Conservation (phyloP, 192 early-diverging fungal genomes). For the Phlyctochytrium planicorne region DNA sequence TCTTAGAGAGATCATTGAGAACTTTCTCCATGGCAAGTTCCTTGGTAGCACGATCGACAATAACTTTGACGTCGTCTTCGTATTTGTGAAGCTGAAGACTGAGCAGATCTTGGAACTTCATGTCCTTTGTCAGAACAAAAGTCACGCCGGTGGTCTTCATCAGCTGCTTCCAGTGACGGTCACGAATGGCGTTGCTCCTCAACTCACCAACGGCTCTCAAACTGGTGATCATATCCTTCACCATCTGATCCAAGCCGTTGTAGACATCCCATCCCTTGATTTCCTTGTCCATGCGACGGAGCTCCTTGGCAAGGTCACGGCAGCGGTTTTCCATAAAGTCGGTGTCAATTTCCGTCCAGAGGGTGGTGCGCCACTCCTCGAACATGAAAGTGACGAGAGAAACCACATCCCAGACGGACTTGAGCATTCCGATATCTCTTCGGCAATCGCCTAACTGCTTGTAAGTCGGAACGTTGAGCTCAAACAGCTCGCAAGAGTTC, state of each 20-base stretch:
- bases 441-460: conserved; percentile 59
- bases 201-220: conserved; percentile 65
- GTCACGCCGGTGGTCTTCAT: conserved; percentile 70
- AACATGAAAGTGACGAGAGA: conserved; percentile 64
- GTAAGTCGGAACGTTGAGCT: conserved; percentile 63
- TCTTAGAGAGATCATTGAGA: conserved; percentile 63
- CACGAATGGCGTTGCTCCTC: conserved; percentile 62
- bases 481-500: conserved; percentile 64
- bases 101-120: conserved; percentile 67
- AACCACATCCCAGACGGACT: conserved; percentile 64
- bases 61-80: conserved; percentile 67
- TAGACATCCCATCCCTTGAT: conserved; percentile 71
- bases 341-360: conserved; percentile 67
- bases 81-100: conserved; percentile 63
- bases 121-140: conserved; percentile 62
- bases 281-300: conserved; percentile 65
- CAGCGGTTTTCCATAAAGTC: conserved; percentile 62
- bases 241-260: conserved; percentile 60
- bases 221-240: conserved; percentile 67
- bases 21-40: conserved; percentile 69
- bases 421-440: conserved; percentile 62
- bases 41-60: conserved; percentile 65
- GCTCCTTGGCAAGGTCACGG: conserved; percentile 59
- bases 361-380: conserved; percentile 56
- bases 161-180: conserved; percentile 68